A percentile compares a stretch with the other conserved stretches of the same genome.
Evolutionary conservation across 148 eudicot species (phyloP).

Genomic region (Silene uniflora): DNA sequence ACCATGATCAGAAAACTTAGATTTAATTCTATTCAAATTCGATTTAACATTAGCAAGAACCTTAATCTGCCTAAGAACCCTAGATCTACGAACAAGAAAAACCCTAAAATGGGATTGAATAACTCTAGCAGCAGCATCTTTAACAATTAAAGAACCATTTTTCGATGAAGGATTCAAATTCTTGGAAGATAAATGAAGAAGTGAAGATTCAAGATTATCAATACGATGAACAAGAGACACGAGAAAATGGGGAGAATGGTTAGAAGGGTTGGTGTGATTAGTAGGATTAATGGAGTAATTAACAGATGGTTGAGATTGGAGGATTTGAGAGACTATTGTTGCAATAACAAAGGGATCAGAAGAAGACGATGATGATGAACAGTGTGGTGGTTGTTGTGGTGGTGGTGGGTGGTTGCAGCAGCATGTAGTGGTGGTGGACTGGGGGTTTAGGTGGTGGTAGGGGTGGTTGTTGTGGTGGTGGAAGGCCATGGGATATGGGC

Average conservation of each 20-base stretch:
- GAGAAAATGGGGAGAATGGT: background rate
- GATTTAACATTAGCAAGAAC: slow-evolving; percentile 67
- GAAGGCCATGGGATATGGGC: slow-evolving; percentile 41
- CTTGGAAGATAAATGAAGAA: slow-evolving; percentile 28
- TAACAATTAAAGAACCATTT: slow-evolving; percentile 31
- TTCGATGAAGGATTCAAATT: no score
- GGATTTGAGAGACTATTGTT: slow-evolving; percentile 34
- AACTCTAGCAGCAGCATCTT: slow-evolving; percentile 71
- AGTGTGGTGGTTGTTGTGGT: slow-evolving; percentile 28
- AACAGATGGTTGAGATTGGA: slow-evolving; percentile 29
- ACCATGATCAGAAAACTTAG: slow-evolving; percentile 30
- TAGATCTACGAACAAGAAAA: slow-evolving; percentile 70
- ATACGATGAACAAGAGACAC: slow-evolving; percentile 65
- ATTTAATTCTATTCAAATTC: slow-evolving; percentile 40
- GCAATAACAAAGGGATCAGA: slow-evolving; percentile 34
- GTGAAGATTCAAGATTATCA: slow-evolving; percentile 64
- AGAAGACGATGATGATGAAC: slow-evolving; percentile 18
- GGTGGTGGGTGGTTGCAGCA: slow-evolving; percentile 30
- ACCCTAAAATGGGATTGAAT: slow-evolving; percentile 81
- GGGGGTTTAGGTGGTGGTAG: slow-evolving; percentile 30
- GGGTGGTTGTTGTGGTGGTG: slow-evolving; percentile 40
- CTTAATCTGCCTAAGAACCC: slow-evolving; percentile 58
- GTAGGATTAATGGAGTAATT: slow-evolving; percentile 1
- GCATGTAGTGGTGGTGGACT: slow-evolving; percentile 30
- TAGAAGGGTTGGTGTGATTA: slow-evolving; percentile 19